Base-by-base conservation (phyloP, 2,329 filamentous ascomycete species). In the Bipolaris zeicola region DNA sequence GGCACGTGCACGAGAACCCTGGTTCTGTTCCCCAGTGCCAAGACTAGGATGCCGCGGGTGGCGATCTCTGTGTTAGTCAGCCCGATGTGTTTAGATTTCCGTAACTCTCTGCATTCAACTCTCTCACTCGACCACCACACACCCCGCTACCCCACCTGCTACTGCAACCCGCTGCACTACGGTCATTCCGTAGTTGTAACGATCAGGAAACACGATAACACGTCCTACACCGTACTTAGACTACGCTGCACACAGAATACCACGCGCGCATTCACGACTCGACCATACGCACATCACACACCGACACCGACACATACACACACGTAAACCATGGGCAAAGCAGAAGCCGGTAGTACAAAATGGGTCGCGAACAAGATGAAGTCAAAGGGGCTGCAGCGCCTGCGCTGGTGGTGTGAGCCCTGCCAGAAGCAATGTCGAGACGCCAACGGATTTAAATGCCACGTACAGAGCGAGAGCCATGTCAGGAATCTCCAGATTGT, bases 321-420 rank as follows among this genome's bases (percentile, higher is more conserved):
- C 7, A 46, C 58, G 53, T 57, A 51, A 55, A 67, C 46, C 33
- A 98, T 98, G 94, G 89, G 89, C 50, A 91, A 91, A 81, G 95
- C 95, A 69, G 95, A 98, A 81, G 88, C 91, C 51, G 95, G 95
- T 62, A 91, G 89, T 54, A 92, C 89, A n/a, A 98, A 97, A 79
- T 86, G 91, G 75, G 84, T 98, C 58, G 87, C 85, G 78, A 98
- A 98, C 80, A 89, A 92, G 79, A 88, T 96, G 81, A 97, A 96
- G 79, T 85, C 87, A 61, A 72, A 72, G 45, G 71, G 71, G 3
- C 65, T 75, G 2, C 72, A 95, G 70, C 85, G 94, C 6, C 82
- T 99, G 51, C 86, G 94, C 74, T 99, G 92, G 90, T 98, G 93
- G 79, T 97, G 93, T 72, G 82, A 83, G 73, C 86, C 89, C 5